A percentile compares a stretch with the other conserved stretches of the same genome.
Evolutionary conservation across 257 asterid genomes (phyloP).

Genomic region (Pogostemon cablin): DNA sequence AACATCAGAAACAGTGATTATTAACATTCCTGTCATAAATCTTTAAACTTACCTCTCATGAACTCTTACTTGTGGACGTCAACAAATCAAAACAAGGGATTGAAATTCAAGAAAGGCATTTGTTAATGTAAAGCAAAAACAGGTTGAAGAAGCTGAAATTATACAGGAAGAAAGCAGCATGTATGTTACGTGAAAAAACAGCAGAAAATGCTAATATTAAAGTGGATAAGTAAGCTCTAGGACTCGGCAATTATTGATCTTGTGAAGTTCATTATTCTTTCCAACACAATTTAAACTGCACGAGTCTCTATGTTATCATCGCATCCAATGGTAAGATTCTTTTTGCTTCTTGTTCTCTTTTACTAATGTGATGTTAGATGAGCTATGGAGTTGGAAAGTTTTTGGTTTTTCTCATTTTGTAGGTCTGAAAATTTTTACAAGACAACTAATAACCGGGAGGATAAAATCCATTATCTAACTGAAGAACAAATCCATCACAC

Average conservation of each 20-base stretch:
- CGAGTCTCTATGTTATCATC: neutral
- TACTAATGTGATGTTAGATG: neutral
- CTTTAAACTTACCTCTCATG: too few species aligned
- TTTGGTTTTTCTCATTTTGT: too few species aligned
- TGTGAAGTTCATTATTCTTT: constrained; percentile 6
- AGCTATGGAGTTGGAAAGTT: neutral
- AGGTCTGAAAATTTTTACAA: neutral
- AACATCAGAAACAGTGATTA: too few species aligned
- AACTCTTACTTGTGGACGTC: too few species aligned
- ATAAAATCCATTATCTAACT: neutral
- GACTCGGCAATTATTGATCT: constrained; percentile 1
- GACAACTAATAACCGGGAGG: constrained; percentile 33
- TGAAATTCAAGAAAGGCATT: too few species aligned
- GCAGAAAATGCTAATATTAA: neutral
- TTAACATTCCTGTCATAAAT: too few species aligned
- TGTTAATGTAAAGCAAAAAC: too few species aligned
- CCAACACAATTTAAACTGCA: neutral
- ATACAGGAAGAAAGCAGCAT: too few species aligned
- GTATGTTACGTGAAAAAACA: too few species aligned
- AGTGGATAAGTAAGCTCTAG: neutral
- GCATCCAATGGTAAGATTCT: constrained; percentile 1
- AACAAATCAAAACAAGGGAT: too few species aligned
- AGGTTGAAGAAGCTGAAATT: too few species aligned
- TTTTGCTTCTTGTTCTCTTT: constrained; percentile 13
- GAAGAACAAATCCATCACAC: neutral